phyloP scores from a whole-genome alignment of 305 asterid species.

The Fraxinus baroniana region DNA sequence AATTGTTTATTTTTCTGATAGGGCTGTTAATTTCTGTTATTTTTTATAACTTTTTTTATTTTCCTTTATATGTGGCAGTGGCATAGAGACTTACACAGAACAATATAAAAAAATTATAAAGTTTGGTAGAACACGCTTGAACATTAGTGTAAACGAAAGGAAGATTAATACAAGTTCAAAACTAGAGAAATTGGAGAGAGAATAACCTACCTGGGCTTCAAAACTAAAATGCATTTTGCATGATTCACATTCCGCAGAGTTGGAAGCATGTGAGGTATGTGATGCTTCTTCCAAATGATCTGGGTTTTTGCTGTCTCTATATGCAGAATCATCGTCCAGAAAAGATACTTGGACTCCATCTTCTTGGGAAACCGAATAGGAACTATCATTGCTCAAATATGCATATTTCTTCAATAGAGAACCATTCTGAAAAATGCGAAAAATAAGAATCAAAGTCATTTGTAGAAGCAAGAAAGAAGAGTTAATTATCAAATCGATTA shows the following conservation, averaged over 20 bases:
- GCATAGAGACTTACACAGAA: not conserved
- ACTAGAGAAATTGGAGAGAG: not conserved
- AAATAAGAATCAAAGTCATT: conserved; percentile 28
- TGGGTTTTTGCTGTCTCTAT: conserved; percentile 34
- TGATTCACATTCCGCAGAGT: conserved; percentile 50
- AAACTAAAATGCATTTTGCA: conserved; percentile 72
- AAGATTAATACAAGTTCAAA: not conserved
- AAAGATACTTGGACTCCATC: conserved; percentile 82
- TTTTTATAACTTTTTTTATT: not conserved
- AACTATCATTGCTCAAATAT: conserved; percentile 86
- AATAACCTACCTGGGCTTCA: conserved; percentile 77
- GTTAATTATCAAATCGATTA: not conserved
- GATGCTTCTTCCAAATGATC: conserved; percentile 47
- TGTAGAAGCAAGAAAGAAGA: conserved; percentile 12
- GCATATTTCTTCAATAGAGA: conserved; percentile 70
- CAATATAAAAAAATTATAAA: not conserved
- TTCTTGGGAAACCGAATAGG: conserved; percentile 69
- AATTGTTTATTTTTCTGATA: not conserved
- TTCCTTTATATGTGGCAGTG: not conserved
- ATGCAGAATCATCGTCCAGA: conserved; percentile 45
- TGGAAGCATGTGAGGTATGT: conserved; percentile 46
- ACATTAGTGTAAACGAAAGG: not conserved
- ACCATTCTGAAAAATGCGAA: conserved; percentile 65
- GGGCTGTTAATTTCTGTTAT: not conserved
- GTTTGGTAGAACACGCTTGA: not conserved